phyloP scores from a whole-genome alignment of 768 basidiomycete genomes.

The Xanthoconium stramineum region DNA sequence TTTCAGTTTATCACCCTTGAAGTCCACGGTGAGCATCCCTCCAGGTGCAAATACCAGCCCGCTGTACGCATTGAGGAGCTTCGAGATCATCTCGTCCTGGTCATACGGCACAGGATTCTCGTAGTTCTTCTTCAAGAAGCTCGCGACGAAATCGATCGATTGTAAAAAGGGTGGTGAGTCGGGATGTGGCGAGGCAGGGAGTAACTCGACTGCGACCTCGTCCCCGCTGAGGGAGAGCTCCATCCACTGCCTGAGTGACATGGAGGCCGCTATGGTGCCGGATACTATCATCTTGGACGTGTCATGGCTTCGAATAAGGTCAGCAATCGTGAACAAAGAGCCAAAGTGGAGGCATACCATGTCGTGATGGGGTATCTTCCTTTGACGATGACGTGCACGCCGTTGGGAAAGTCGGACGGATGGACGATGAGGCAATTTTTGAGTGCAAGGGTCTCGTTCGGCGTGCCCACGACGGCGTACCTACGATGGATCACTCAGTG shows the following conservation, averaged over 20 bases:
- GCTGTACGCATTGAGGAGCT: slow-evolving; percentile 72
- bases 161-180: slow-evolving; percentile 64
- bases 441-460: slow-evolving; percentile 67
- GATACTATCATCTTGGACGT: slow-evolving; percentile 67
- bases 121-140: slow-evolving; percentile 52
- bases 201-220: slow-evolving; percentile 62
- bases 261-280: slow-evolving; percentile 73
- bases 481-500: slow-evolving; percentile 26
- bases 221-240: slow-evolving; percentile 79
- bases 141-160: slow-evolving; percentile 77
- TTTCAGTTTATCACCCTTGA: slow-evolving; percentile 79
- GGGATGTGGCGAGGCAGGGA: slow-evolving; percentile 46
- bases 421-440: slow-evolving; percentile 81
- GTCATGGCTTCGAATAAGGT: slow-evolving; percentile 62
- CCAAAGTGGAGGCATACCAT: slow-evolving; percentile 46
- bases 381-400: slow-evolving; percentile 76
- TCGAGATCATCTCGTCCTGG: slow-evolving; percentile 78
- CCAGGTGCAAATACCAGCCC: slow-evolving; percentile 67
- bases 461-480: slow-evolving; percentile 56
- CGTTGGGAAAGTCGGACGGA: slow-evolving; percentile 68
- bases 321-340: neutral
- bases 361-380: slow-evolving; percentile 68
- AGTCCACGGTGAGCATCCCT: slow-evolving; percentile 81
- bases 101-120: slow-evolving; percentile 72
- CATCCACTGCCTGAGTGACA: slow-evolving; percentile 85